Evolutionary conservation across 2,329 filamentous ascomycete species (phyloP), one percentile per base, ranked within the genome.

Genomic region (Diaporthe eres): DNA sequence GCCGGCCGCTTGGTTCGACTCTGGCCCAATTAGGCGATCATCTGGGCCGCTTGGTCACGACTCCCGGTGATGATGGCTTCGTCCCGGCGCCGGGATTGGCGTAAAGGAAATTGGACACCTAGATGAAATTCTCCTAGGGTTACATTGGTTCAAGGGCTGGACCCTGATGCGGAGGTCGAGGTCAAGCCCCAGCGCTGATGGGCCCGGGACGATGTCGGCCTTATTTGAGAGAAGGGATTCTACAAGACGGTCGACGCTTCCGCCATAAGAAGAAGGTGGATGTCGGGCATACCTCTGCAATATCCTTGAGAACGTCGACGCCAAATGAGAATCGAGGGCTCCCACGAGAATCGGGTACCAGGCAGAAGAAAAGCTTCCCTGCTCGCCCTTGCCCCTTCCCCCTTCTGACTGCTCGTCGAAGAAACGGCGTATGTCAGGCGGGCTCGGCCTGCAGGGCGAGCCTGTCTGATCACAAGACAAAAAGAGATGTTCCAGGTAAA

Each of bases 151-250:
- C 22, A 73, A 28, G n/a, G 15, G 58, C 71, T 47, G 47, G 71
- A 65, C 58, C 37, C 58, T 73, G 71, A 44, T 17, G 49, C 39
- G n/a, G 37, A 47, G 58, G n/a, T 67, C 39, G 25, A 63, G 17
- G 42, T 63, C 57, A 49, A 37, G 31, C 34, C 34, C 58, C 57
- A 55, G 58, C 44, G n/a, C 37, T 73, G 58, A 42, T 73, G 58
- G 71, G 28, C 37, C 60, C 71, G 71, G 71, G 31, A 55, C 25
- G 58, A 73, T 63, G 71, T 73, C 71, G 71, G 71, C 51, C 44
- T 42, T 65, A 73, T 55, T 73, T 22, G 7, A 57, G 19, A 44
- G 12, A 39, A 55, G 39, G 10, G 60, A 51, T 13, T 34, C 28
- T 47, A 65, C 34, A 55, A 55, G 47, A 63, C 34, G 57, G 71